Conservation (phyloP, 202 grass and related monocot species). For the Zizania palustris region DNA sequence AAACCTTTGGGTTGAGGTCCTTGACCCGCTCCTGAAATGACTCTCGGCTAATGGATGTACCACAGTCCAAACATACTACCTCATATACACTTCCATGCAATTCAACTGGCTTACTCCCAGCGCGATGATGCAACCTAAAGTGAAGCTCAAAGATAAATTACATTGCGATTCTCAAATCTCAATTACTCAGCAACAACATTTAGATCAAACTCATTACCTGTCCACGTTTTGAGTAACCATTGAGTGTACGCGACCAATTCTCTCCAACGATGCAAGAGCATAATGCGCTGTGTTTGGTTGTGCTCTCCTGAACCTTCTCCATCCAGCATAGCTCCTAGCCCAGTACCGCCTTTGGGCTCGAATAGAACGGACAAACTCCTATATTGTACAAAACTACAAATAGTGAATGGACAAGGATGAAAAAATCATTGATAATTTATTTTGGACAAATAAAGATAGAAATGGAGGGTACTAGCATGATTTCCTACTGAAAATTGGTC, state of each 20-base stretch:
- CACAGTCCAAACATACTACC: slow-evolving; percentile 78
- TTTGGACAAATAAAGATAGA: background rate
- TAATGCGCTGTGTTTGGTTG: slow-evolving; percentile 85
- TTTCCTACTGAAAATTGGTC: background rate
- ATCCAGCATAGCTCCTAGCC: slow-evolving; percentile 98
- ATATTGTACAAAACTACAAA: slow-evolving; percentile 46
- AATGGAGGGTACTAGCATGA: background rate
- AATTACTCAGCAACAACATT: slow-evolving; percentile 16
- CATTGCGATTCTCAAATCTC: slow-evolving; percentile 6
- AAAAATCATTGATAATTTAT: background rate
- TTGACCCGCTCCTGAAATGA: slow-evolving; percentile 86
- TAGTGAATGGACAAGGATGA: slow-evolving; percentile 16
- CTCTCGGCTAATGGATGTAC: slow-evolving; percentile 59
- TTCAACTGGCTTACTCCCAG: slow-evolving; percentile 85
- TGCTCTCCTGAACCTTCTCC: slow-evolving; percentile 79
- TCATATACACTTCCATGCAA: slow-evolving; percentile 90
- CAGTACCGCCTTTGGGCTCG: slow-evolving; percentile 73
- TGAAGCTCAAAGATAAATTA: slow-evolving; percentile 29
- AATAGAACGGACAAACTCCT: slow-evolving; percentile 89
- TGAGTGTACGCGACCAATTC: slow-evolving; percentile 62
- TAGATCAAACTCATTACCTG: slow-evolving; percentile 56
- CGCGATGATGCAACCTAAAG: slow-evolving; percentile 81
- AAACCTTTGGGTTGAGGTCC: slow-evolving; percentile 87
- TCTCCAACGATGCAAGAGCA: slow-evolving; percentile 86
- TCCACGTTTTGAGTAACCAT: slow-evolving; percentile 98